Base-by-base conservation (phyloP, 345 rosid genomes). In the Citrus mangshanensis region DNA sequence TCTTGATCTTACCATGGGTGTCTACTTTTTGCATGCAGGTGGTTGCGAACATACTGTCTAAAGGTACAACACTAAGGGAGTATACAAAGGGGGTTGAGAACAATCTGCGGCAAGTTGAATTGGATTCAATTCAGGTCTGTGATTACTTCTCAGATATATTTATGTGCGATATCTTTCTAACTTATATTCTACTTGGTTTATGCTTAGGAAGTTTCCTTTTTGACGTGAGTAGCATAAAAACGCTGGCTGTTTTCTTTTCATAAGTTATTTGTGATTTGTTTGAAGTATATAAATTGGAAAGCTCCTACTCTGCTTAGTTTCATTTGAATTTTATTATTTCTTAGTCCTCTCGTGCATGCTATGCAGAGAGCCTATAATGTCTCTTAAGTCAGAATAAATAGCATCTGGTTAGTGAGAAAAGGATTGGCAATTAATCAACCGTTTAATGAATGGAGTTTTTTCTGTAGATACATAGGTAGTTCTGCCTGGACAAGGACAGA, bases 51-150 rank as follows among this genome's bases (percentile, higher is more conserved):
- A 96, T 96, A 80, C 79, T 96, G 49, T 96, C 98, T 16, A 91
- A 92, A 83, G 98, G 98, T 82, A 87, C 84, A 78, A 86, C 84
- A 76, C 88, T 96, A 68, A 92, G 95, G 85, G 98, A 94, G 68
- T 86, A 93, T 77, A 89, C 98, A 25, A 96, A 94, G 86, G 98
- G 97, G 9, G 99, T 96, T 12, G 99, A 96, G 84, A 92, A 94
- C 90, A 94, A 94, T 83, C 86, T 96, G 38, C 88, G 97, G 22
- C 92, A 96, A 84, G 95, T 94, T 72, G 98, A 94, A 82, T 86
- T 93, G 88, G 99, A 96, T 77, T 94, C 99, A 2, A 89, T 96
- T 77, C 91, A 94, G 98, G 99, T 96, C 51, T 58, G 83, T 74
- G 32, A 22, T 72, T 75, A 40, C 24, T 75, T 49, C 27, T 70